phyloP scores from a whole-genome alignment of 2,329 filamentous ascomycete genomes.

The Chaetothyriales sp. region DNA sequence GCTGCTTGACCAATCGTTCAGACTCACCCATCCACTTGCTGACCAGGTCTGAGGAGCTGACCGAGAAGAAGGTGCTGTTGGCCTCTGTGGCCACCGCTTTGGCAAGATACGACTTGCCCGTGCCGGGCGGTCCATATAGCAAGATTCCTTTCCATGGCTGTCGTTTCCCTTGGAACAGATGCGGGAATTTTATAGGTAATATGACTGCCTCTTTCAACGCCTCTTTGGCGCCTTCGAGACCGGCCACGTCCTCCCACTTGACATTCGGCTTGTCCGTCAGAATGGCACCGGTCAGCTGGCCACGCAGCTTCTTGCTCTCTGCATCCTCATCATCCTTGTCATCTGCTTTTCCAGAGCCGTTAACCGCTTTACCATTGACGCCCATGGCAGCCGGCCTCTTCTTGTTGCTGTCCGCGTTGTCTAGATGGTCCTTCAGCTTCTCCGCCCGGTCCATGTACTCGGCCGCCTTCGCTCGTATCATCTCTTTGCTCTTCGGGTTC shows the following conservation, averaged over 20 bases:
- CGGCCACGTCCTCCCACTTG: constrained; percentile 95
- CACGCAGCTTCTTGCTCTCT: constrained; percentile 88
- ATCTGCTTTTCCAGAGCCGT: constrained; percentile 39
- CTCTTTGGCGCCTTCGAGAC: constrained; percentile 85
- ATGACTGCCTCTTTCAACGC: constrained; percentile 96
- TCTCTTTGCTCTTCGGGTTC: constrained; percentile 90
- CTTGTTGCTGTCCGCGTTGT: constrained; percentile 49
- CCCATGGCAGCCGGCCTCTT: constrained; percentile 38
- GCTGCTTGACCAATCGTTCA: constrained; percentile 87
- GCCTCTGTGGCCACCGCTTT: constrained; percentile 97
- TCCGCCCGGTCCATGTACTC: constrained; percentile 99
- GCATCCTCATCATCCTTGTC: constrained; percentile 63
- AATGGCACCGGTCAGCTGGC: constrained; percentile 79
- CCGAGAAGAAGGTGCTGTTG: constrained; percentile 98
- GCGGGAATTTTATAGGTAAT: constrained; percentile 94
- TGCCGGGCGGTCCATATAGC: constrained; percentile 88
- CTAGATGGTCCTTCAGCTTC: constrained; percentile 85
- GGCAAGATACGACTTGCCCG: constrained; percentile 92
- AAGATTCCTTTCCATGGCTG: constrained; percentile 98
- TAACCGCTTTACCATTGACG: constrained; percentile 36
- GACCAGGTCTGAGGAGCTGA: constrained; percentile 90
- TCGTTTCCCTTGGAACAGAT: constrained; percentile 86
- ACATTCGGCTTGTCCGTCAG: constrained; percentile 91
- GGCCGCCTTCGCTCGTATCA: constrained; percentile 85
- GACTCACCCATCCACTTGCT: constrained; percentile 99